phyloP scores from a whole-genome alignment of 257 asterid genomes.

The Solanum sejunctum region DNA sequence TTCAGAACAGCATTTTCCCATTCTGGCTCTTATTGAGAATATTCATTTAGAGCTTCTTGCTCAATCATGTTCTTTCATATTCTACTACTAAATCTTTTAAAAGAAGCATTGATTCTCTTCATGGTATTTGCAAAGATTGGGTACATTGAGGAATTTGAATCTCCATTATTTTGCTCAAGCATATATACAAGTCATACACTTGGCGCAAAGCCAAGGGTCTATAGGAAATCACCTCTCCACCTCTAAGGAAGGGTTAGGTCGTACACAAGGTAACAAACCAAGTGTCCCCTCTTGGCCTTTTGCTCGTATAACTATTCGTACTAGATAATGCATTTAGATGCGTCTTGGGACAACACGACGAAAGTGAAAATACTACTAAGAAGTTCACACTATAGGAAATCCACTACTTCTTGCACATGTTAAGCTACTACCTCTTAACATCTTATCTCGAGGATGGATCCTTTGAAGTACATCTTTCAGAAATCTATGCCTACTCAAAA shows the following conservation, averaged over 20 bases:
- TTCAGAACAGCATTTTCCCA: background rate
- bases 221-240: background rate
- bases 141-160: background rate
- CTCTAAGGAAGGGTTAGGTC: too few species aligned
- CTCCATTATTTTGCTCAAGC: background rate
- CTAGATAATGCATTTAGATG: background rate
- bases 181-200: background rate
- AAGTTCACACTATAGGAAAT: too few species aligned
- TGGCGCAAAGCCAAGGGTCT: too few species aligned
- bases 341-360: too few species aligned
- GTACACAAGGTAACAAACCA: too few species aligned
- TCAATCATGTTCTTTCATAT: background rate
- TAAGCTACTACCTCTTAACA: background rate
- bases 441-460: background rate
- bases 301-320: background rate
- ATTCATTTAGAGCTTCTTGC: background rate
- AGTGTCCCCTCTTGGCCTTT: too few species aligned
- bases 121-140: background rate
- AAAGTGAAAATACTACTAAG: background rate
- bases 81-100: background rate
- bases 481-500: too few species aligned
- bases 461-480: background rate
- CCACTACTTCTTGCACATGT: background rate
- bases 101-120: background rate
- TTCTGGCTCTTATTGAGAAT: background rate